Evolutionary conservation across 495 filamentous ascomycete genomes (phyloP), one percentile per base, ranked within the genome.

Genomic region (Penicillium cinerascens): DNA sequence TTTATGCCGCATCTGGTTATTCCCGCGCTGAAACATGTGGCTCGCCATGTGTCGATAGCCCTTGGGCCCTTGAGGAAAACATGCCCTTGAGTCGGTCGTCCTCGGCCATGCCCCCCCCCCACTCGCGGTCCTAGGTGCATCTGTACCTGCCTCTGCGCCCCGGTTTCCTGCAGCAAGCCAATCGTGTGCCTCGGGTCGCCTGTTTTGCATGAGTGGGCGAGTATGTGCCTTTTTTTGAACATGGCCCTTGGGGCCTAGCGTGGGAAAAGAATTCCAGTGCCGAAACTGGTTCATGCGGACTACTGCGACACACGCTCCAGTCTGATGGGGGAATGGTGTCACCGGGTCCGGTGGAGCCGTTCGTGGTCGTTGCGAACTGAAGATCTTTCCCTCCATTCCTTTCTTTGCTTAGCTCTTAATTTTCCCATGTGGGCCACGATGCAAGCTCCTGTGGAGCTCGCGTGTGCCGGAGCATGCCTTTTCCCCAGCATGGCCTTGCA

Each of bases 1-100:
- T 40, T 54, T 52, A 49, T 55, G 49, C 57, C 44, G 20, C 41
- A 58, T 58, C 23, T 36, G 44, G 52, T 22, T 47, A 51, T 40
- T 33, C 46, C 59, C 47, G 41, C 33, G 33, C 48, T 58, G 49
- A 59, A 56, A 66, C 63, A 66, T 66, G 58, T 61, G 60, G 61
- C 47, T 53, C 20, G 44, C 63, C 60, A 64, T 61, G 60, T 64
- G 60, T n/a, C n/a, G n/a, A n/a, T n/a, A n/a, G n/a, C 53, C n/a
- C 23, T 11, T 27, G 33, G 23, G 40, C 42, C 42, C 33, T 40
- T 21, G 41, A n/a, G 13, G 33, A 26, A 44, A 36, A 38, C 17
- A 54, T 52, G 44, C 17, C 40, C 27, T 29, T 27, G 36, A 42
- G 27, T 16, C 35, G 5, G 36, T 43, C 23, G 11, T 49, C 25